phyloP scores from a whole-genome alignment of 1,139 yeast genomes.

The Scheffersomyces parashehatae region DNA sequence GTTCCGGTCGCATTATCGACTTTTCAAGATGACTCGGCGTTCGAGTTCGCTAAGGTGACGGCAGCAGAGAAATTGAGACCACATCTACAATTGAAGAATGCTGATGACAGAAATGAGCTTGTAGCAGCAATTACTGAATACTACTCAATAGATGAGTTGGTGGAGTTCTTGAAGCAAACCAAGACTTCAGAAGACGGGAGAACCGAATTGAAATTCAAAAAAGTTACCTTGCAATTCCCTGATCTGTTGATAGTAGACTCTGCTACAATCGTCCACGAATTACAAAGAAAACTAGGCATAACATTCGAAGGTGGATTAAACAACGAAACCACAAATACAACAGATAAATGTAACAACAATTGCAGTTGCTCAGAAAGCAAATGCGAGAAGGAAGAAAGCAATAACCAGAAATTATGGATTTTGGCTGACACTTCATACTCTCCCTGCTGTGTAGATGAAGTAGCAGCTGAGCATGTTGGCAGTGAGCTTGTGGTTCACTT shows the following conservation, averaged over 20 bases:
- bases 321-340: not conserved
- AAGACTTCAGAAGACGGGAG: conserved; percentile 12
- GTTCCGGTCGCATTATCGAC: conserved; percentile 63
- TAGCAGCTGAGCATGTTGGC: conserved; percentile 89
- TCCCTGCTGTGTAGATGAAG: conserved; percentile 94
- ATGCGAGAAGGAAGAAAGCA: not conserved
- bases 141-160: conserved; percentile 53
- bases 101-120: conserved; percentile 25
- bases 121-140: conserved; percentile 40
- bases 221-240: conserved; percentile 87
- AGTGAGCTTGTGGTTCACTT: conserved; percentile 89
- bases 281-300: conserved; percentile 33
- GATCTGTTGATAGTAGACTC: conserved; percentile 79
- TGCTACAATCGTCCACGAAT: conserved; percentile 59
- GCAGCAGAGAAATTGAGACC: conserved; percentile 15
- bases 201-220: conserved; percentile 32
- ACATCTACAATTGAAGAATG: conserved; percentile 31
- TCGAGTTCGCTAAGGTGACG: conserved; percentile 40
- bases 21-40: conserved; percentile 54
- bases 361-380: not conserved
- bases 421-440: conserved; percentile 96
- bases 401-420: conserved; percentile 54
- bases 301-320: not conserved
- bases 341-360: not conserved
- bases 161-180: conserved; percentile 32